Base-by-base conservation (phyloP, 148 eudicot genomes). In the Pouteria glomerata region DNA sequence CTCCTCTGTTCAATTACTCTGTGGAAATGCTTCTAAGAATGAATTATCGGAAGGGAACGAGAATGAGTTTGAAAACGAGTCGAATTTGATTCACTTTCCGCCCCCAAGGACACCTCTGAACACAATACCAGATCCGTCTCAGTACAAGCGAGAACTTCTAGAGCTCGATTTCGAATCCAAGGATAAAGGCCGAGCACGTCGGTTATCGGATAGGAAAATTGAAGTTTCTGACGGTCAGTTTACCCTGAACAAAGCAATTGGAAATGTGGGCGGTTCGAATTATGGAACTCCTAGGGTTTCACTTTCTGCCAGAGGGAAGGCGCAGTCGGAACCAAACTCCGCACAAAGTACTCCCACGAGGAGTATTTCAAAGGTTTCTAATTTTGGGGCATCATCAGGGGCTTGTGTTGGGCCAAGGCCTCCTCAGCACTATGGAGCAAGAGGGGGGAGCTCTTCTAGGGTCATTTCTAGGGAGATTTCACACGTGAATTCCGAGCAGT, bases 111-210 rank as follows among this genome's bases (percentile, higher is more conserved):
- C 88, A 18, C 90, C 90, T 63, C 75, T 87, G 23, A 68, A 82
- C 62, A 29, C 82, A 39, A 87, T 87, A n/a, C 78, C 83, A 74
- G 90, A 87, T 75, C 90, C 90, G 7, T 68, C 80, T 14, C 90
- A 87, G 47, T 39, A 23, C 29, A 77, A 59, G 18, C 35, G 18
- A 26, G 69, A 76, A 42, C 8, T 26, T 73, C 62, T 35, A 66
- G 78, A 79, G 12, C 41, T 51, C 14, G 72, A 74, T 37, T 30
- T 55, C 3, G 60, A 77, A 16, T 70, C 73, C 35, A 63, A 69
- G n/a, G 71, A 63, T 27, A 72, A 73, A 42, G 10, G 39, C 23
- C 13, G 39, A 44, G 24, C 18, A 4, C 39, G 42, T 37, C 70
- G 61, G 35, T 35, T 21, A 33, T 37, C 50, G 15, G 69, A 70